Base-by-base conservation (phyloP, 805 yeast species). In the Wickerhamomyces queroliae region DNA sequence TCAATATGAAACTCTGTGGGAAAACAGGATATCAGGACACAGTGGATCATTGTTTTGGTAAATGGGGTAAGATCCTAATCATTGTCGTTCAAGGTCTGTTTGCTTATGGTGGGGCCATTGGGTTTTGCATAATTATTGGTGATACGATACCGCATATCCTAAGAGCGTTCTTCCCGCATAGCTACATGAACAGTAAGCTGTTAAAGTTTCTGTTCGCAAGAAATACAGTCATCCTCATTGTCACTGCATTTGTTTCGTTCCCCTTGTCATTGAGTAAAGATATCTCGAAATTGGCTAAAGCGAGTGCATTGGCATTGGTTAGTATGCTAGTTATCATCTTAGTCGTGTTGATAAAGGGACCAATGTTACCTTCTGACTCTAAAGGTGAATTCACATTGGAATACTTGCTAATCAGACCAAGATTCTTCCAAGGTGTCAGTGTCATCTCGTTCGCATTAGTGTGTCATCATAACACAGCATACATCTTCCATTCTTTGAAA, bases 381-480 rank as follows among this genome's bases (percentile, higher is more conserved):
- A 76, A 70, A 49, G 83, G 85, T 0, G 45, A 63, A 0, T 62
- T 83, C 15, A 42, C 76, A 0, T 42, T 58, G 11, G 37, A 62
- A 30, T 64, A 70, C 25, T 69, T 75, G 64, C 64, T 86, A 5
- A 55, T 87, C 36, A 81, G 81, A 46, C 59, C 70, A 11, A 78
- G 79, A 31, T 64, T 90, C 4, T 87, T 90, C 56, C 95, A 90
- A 60, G 96, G 96, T 2, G 78, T 90, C 21, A 82, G 93, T n/a
- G 95, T 90, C 36, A 87, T 90, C 24, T 88, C 96, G 1, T 90
- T 90, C 65, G 98, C 98, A 2, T 72, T 91, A 48, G 97, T 90
- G 4, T 90, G 98, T 56, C 98, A 90, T 56, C 98, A 90, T 59
- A 90, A 90, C 58, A 88, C 97, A 0, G 77, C 91, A 22, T 83